Base-by-base conservation (phyloP, 2,329 filamentous ascomycete species). In the Aspergillus sp. region DNA sequence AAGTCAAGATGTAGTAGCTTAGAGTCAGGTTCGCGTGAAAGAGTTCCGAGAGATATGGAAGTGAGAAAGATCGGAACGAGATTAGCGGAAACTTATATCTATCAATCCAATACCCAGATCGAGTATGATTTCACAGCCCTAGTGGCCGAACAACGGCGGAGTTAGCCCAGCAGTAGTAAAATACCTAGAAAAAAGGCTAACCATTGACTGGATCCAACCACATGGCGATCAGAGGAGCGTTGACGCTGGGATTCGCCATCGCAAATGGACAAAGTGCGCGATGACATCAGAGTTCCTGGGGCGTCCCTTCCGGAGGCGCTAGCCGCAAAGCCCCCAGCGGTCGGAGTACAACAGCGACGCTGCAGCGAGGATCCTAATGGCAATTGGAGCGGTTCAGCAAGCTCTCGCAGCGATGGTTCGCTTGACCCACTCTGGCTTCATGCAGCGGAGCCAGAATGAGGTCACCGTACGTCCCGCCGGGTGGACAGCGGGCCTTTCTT, bases 211-310 rank as follows among this genome's bases (percentile, higher is more conserved):
- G 60, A 57, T 38, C 53, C 47, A 47, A 55, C 43, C 61, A 65
- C 54, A 59, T 53, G 54, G 50, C 28, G 60, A 61, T 57, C 61
- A 43, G 25, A 25, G 41, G 31, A 25, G 22, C 25, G 22, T 22
- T 43, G 25, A 51, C 50, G 50, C 45, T 62, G 50, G 43, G 52
- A 52, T 60, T 59, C 54, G 31, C 47, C 49, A 38, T 49, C 48
- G 34, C 22, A 34, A 38, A 34, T 23, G 38, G 28, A 46, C n/a
- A 13, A 46, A 46, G 28, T 15, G 34, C 25, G 50, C 28, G 22
- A 65, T 65, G 61, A 65, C 63, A 65, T 65, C 63, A 65, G 53
- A 31, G 59, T 59, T 54, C 56, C 59, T 59, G 43, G 48, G 54
- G 19, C 23, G 31, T 22, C 23, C 46, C 30, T 25, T 50, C 4